phyloP scores from a whole-genome alignment of 257 asterid genomes.

The Solanum pimpinellifolium region DNA sequence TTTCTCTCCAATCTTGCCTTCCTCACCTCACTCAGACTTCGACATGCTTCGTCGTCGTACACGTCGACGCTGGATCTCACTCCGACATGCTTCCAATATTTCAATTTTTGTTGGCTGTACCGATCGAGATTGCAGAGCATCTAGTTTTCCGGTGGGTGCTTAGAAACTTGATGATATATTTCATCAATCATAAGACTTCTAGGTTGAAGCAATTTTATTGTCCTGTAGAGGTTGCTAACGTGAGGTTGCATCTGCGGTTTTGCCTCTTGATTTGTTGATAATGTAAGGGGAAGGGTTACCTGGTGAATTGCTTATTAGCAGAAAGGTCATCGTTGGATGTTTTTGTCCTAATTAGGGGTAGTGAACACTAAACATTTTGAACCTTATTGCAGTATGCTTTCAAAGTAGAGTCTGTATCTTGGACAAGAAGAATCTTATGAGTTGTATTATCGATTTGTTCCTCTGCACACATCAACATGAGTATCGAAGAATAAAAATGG shows the following conservation, averaged over 20 bases:
- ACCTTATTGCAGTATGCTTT: not conserved
- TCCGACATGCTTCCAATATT: too few relatives aligned
- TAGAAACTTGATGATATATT: not conserved
- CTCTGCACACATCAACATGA: not conserved
- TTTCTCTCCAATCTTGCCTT: not conserved
- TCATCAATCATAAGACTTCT: not conserved
- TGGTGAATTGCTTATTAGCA: not conserved
- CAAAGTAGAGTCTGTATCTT: not conserved
- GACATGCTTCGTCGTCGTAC: too few relatives aligned
- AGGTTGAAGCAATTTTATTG: not conserved
- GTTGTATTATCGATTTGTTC: not conserved
- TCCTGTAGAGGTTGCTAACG: not conserved
- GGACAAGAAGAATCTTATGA: not conserved
- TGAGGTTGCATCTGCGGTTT: not conserved
- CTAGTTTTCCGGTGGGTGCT: not conserved
- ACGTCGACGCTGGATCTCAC: too few relatives aligned
- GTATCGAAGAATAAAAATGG: not conserved
- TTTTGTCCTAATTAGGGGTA: not conserved
- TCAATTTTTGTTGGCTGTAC: too few relatives aligned
- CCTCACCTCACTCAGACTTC: not conserved
- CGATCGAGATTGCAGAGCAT: too few relatives aligned
- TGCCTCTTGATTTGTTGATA: not conserved
- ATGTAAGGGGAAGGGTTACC: not conserved
- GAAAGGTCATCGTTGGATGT: not conserved
- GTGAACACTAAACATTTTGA: not conserved